These are phyloP conservation scores for Colletotrichum chrysophilum DNA, from an alignment of 2,329 filamentous ascomycete species.

Conservation along the genomic window DNA sequence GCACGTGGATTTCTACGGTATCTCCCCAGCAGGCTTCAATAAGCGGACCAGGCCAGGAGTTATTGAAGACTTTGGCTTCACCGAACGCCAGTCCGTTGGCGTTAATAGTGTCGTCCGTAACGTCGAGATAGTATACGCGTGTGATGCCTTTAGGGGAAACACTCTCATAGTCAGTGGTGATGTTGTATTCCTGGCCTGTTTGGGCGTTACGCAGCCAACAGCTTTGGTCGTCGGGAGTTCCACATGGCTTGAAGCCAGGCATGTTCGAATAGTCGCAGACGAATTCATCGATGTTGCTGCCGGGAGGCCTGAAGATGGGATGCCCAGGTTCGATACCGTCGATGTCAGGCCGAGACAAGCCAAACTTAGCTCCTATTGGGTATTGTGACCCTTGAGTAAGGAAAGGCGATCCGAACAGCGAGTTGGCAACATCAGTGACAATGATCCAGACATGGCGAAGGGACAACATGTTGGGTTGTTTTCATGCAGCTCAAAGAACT, in stretches of 20 bases:
- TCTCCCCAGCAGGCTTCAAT: neutral
- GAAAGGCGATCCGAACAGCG: neutral
- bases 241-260: neutral
- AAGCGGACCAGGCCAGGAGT: neutral
- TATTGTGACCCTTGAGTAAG: rapidly evolving
- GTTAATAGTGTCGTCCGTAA: neutral
- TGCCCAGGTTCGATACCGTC: rapidly evolving
- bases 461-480: neutral
- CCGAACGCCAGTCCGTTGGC: neutral
- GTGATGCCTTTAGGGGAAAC: too few relatives aligned
- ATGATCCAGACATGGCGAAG: neutral
- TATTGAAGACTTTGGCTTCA: neutral
- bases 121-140: neutral
- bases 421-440: neutral
- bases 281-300: neutral
- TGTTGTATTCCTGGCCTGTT: too few relatives aligned
- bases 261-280: neutral
- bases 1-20: neutral
- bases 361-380: neutral
- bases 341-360: neutral
- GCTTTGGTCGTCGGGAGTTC: rapidly evolving
- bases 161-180: too few relatives aligned
- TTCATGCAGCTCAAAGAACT: neutral
- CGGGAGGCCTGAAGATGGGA: neutral
- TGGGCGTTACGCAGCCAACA: neutral